Conservation (phyloP, 345 rosid species). For the Rhodamnia argentea region DNA sequence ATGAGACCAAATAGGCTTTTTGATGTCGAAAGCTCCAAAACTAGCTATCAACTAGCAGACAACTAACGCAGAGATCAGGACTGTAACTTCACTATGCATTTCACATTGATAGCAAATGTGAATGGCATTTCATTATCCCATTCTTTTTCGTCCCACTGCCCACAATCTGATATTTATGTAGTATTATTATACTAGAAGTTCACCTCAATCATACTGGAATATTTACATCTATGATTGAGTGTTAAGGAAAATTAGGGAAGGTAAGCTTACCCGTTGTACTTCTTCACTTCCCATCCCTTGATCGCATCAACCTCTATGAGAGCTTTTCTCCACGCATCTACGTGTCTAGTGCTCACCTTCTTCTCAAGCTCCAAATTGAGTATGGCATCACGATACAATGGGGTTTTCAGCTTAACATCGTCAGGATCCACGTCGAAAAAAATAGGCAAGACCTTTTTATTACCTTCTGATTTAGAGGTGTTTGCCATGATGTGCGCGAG, state of each 20-base stretch:
- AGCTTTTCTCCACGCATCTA: fast-evolving
- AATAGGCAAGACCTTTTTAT: fast-evolving
- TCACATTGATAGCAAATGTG: background rate
- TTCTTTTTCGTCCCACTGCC: too few relatives aligned
- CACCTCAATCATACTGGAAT: background rate
- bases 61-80: too few relatives aligned
- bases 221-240: too few relatives aligned
- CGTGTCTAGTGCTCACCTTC: background rate
- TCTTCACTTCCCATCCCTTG: background rate
- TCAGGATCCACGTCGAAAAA: fast-evolving
- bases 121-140: background rate
- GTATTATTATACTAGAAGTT: too few relatives aligned
- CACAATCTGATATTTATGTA: background rate
- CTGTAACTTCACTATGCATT: too few relatives aligned
- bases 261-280: background rate
- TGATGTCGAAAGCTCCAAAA: too few relatives aligned
- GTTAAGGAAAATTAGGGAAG: background rate
- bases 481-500: fast-evolving
- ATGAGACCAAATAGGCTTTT: too few relatives aligned
- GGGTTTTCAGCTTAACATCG: background rate
- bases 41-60: too few relatives aligned
- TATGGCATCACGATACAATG: fast-evolving
- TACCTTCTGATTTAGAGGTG: fast-evolving
- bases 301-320: background rate
- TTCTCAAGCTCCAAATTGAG: fast-evolving